Base-by-base conservation (phyloP, 176 grass and related monocot genomes). In the Themeda triandra region DNA sequence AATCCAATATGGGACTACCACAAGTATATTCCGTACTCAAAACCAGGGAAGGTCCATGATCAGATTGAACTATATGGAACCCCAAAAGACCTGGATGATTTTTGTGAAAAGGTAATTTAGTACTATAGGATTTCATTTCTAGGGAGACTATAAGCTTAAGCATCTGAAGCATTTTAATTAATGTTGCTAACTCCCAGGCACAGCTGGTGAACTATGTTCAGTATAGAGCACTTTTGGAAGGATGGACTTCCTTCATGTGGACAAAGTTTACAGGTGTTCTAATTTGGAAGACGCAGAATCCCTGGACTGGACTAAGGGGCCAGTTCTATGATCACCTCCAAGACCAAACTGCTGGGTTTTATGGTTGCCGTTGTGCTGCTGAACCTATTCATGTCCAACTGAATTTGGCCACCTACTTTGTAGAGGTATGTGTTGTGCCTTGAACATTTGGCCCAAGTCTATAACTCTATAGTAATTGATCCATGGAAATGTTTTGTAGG, bases 191-290 rank as follows among this genome's bases (percentile, higher is more conserved):
- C 39, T 84, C 91, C n/a, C 90, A 96, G 93, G 93, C 93, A 82
- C 96, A 99, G 75, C 60, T 99, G 81, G 89, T 96, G 63, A 99
- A 99, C 59, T 99, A 94, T 79, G 71, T 94, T 82, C 96, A 99
- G 74, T 99, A 99, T 83, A 92, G 93, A 90, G 91, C 96, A 45
- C 88, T 99, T 80, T 68, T 99, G 44, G 96, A 99, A 89, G 96
- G 96, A 89, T 96, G 96, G 93, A 99, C 93, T 71, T 98, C 96
- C 85, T 87, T 84, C 78, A 97, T 97, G 95, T 97, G 95, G 95
- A 94, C 86, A 71, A 97, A 97, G 66, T 97, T 92, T 71, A 97
- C 95, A 58, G 95, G 95, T 67, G 86, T 97, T 72, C 79, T 97
- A 54, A 97, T 97, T 91, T 97, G 95, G 95, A 97, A 97, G 88